These are phyloP conservation scores for Pythium aristosporum DNA, from an alignment of 352 stramenopile species.

Conservation along the genomic window DNA sequence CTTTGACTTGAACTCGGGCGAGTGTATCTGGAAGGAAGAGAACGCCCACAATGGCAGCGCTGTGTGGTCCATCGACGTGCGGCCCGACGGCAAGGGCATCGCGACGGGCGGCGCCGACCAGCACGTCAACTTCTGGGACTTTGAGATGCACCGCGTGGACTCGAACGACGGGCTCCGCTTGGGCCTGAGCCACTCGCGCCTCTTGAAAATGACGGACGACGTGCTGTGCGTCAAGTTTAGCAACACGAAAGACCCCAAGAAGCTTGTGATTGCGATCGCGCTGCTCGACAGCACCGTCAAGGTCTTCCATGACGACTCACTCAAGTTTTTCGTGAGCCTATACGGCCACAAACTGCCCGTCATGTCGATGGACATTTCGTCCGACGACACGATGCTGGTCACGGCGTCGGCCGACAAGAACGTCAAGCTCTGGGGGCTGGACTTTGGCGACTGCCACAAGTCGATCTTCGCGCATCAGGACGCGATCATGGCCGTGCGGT, in stretches of 20 bases:
- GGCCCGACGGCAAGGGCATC: slow-evolving; percentile 89
- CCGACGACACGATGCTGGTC: slow-evolving; percentile 97
- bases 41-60: slow-evolving; percentile 90
- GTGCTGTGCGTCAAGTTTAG: slow-evolving; percentile 97
- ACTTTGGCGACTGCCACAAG: slow-evolving; percentile 99
- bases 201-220: slow-evolving; percentile 99
- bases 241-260: slow-evolving; percentile 88
- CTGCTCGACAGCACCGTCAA: slow-evolving; percentile 98
- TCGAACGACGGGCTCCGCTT: slow-evolving; percentile 70
- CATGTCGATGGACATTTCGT: slow-evolving; percentile 97
- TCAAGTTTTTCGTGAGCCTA: slow-evolving; percentile 99
- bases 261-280: slow-evolving; percentile 88
- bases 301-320: slow-evolving; percentile 99
- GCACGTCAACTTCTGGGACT: slow-evolving; percentile 98
- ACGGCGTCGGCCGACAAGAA: slow-evolving; percentile 98
- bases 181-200: slow-evolving; percentile 92
- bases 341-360: slow-evolving; percentile 99
- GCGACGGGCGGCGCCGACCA: slow-evolving; percentile 97
- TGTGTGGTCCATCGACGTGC: slow-evolving; percentile 97
- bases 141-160: slow-evolving; percentile 87
- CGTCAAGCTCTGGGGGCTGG: slow-evolving; percentile 99
- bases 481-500: slow-evolving; percentile 96
- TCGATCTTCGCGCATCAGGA: slow-evolving; percentile 99
- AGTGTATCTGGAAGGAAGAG: slow-evolving; percentile 89
- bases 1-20: slow-evolving; percentile 95